Percentiles rank a stretch among this genome's conserved stretches.
Conservation (phyloP, 2,329 filamentous ascomycete species). For the Lizonia empirigonia region DNA sequence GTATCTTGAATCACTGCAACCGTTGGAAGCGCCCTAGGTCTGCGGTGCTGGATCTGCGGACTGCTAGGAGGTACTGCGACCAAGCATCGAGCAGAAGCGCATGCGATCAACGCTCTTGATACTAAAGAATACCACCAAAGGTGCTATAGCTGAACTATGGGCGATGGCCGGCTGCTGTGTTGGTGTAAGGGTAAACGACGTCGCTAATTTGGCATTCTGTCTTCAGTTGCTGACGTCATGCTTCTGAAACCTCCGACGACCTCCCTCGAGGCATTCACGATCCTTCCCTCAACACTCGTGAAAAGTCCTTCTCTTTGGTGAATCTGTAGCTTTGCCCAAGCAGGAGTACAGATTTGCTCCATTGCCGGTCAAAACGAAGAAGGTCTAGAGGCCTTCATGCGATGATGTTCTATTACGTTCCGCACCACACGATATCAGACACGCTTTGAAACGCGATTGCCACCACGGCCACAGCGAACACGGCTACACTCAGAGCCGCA, state of each 20-base stretch:
- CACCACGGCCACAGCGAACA: neutral
- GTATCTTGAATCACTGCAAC: neutral
- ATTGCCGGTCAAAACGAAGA: neutral
- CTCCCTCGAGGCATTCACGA: too few relatives aligned
- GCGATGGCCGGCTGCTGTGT: too few relatives aligned
- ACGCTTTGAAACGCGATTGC: constrained; percentile 11
- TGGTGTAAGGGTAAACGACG: neutral
- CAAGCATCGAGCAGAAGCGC: neutral
- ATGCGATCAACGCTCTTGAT: too few relatives aligned
- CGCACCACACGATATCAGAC: constrained; percentile 14
- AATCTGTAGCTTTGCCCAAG: too few relatives aligned
- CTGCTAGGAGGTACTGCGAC: neutral
- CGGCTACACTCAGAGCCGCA: neutral
- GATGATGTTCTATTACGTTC: neutral
- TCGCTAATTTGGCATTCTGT: too few relatives aligned
- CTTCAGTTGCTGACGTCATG: neutral
- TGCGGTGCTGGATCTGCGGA: neutral
- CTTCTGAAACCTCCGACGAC: neutral
- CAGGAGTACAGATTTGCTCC: neutral
- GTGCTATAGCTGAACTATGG: too few relatives aligned
- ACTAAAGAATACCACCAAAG: too few relatives aligned
- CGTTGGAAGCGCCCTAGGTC: too few relatives aligned
- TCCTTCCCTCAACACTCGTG: too few relatives aligned
- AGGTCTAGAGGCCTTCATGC: neutral
- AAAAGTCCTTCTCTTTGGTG: too few relatives aligned